Base-by-base conservation (phyloP, 805 yeast genomes). In the Pichia gijzeniarum region DNA sequence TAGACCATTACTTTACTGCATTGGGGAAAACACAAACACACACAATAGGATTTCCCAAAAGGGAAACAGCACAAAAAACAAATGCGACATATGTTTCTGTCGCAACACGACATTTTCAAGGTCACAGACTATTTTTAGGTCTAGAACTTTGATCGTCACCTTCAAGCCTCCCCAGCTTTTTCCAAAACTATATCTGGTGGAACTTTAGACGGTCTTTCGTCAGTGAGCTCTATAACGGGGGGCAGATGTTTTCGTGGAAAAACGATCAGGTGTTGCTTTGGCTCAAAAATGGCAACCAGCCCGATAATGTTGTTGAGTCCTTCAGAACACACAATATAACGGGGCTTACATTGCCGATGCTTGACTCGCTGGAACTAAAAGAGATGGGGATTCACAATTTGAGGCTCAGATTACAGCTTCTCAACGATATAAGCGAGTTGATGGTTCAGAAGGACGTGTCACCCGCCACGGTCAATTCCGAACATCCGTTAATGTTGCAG, bases 301-400 rank as follows among this genome's bases (percentile, higher is more conserved):
- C 53, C 1, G 55, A 52, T 35, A 58, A 54, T 10, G 51, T 61
- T 7, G 45, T 62, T 19, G 62, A 53, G 20, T 40, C 48, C 22
- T 80, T 82, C 57, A 64, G 70, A 21, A 71, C 69, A 3, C 76
- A 86, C 62, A 80, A 80, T 53, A 76, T 86, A 41, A 79, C 82
- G 3, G 96, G 96, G 1, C 76, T 83, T 27, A 71, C 85, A 4
- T 65, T 91, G 42, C 79, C 86, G 2, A 80, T 77, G 49, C 67
- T 90, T 41, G 77, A 79, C 28, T 76, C 85, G 12, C 77, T 74
- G 8, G 93, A 88, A 58, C 74, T 90, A 37, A 69, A 71, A 49
- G 96, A 89, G 43, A 65, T 91, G 57, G 95, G 90, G 2, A 72
- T 85, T 1, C 45, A 49, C 5, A 66, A 70, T 30, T 59, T 84